Evolutionary conservation across 2,329 filamentous ascomycete species (phyloP), one percentile per base, ranked within the genome.

Genomic region (Niveomyces coronatus): DNA sequence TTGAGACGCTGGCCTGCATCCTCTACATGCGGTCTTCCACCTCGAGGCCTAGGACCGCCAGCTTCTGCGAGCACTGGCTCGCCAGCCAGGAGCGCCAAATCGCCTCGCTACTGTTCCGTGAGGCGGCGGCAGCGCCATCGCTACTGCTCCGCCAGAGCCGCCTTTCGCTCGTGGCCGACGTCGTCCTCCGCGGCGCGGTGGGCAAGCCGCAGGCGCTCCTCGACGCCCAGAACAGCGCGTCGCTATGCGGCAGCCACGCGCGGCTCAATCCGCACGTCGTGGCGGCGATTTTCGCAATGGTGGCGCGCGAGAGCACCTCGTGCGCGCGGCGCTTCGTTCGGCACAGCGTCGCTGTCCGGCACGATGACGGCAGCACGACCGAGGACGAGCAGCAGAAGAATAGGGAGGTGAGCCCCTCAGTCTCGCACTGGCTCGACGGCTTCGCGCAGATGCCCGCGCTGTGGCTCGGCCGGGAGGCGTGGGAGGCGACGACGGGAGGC

Each of bases 201-300:
- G 58, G 29, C 53, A 49, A 28, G 38, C 63, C 11, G 47, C 45
- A n/a, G 53, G 57, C 37, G n/a, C 16, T 17, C 29, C 16, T 41
- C 2, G 9, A 45, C 23, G 42, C 55, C 2, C 39, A 49, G 1
- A 48, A 54, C 13, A 46, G 45, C 9, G 61, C 63, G 10, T 48
- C 55, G 7, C 52, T 72, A 4, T 73, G 69, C 45, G 11, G 37
- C 5, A 48, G 48, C 4, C 69, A 73, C 46, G 46, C 54, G 17
- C 37, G 24, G 0, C 57, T 73, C 4, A 57, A 70, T 28, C 55
- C 64, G 0, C 58, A 54, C 27, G 44, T 70, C 9, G 61, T 72
- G 13, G 62, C 61, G 30, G 55, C 56, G 14, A 47, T 71, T n/a
- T 66, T 66, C 48, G 34, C 60, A 14, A 53, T 64, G 5, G 33